phyloP scores from a whole-genome alignment of 345 rosid genomes.

The Eutrema japonicum region DNA sequence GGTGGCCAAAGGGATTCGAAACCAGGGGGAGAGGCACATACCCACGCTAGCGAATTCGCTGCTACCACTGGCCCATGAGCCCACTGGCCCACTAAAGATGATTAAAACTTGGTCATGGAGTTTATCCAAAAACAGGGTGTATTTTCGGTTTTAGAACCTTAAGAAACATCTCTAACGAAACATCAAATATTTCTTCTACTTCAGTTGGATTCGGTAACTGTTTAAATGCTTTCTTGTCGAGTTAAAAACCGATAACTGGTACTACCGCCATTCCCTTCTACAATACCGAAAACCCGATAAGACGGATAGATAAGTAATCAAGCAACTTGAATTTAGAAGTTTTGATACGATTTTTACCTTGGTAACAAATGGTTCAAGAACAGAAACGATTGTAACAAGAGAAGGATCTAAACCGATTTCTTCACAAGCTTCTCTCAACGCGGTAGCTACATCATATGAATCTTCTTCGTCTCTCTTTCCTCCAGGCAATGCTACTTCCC shows the following conservation, averaged over 20 bases:
- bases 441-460: slow-evolving; percentile 56
- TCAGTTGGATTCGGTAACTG: slow-evolving; percentile 56
- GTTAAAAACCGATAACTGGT: slow-evolving; percentile 64
- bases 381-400: slow-evolving; percentile 52
- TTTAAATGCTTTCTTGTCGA: slow-evolving; percentile 50
- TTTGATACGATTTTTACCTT: slow-evolving; percentile 45
- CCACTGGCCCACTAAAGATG: not conserved
- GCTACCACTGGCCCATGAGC: too few species aligned
- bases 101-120: not conserved
- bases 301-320: not conserved
- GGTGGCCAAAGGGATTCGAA: too few species aligned
- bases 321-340: slow-evolving; percentile 10
- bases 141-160: slow-evolving; percentile 41
- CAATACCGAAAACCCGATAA: slow-evolving; percentile 6
- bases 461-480: slow-evolving; percentile 62
- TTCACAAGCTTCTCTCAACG: slow-evolving; percentile 69
- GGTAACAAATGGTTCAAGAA: slow-evolving; percentile 51
- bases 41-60: too few species aligned
- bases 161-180: slow-evolving; percentile 75
- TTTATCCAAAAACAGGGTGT: not conserved
- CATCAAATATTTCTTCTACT: slow-evolving; percentile 72
- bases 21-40: too few species aligned
- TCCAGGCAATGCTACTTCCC: slow-evolving; percentile 72
- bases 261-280: slow-evolving; percentile 55
- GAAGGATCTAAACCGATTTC: slow-evolving; percentile 69